Conservation (phyloP, 192 early-diverging fungal genomes). For the Obelidium mucronatum region DNA sequence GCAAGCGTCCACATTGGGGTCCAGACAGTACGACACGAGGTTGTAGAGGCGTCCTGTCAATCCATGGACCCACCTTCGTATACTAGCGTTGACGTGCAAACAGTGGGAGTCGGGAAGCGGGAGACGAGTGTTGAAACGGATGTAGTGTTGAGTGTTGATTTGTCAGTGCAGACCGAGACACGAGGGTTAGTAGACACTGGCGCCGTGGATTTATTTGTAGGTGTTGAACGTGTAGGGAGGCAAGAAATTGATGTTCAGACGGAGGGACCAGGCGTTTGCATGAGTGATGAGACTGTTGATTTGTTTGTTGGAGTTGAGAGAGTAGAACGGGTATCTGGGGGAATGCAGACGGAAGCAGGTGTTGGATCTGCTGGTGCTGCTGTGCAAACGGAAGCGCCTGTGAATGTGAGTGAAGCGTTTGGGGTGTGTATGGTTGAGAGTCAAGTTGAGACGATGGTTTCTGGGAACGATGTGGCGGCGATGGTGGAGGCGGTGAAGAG, state of each 20-base stretch:
- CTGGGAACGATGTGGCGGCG: background rate
- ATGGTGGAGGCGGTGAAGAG: background rate
- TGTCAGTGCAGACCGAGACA: background rate
- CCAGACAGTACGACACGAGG: background rate
- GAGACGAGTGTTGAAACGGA: background rate
- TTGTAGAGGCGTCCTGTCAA: background rate
- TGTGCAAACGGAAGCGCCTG: constrained; percentile 1
- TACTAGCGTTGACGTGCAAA: background rate
- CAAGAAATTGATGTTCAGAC: background rate
- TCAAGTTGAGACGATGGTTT: background rate
- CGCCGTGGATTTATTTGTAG: background rate
- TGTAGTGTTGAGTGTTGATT: background rate
- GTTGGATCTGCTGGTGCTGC: background rate
- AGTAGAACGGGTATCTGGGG: background rate
- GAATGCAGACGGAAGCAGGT: background rate
- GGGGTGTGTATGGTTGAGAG: background rate
- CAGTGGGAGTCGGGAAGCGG: background rate
- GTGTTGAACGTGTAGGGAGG: background rate
- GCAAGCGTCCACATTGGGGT: background rate
- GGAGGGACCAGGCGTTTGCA: too few species aligned
- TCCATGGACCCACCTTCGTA: background rate
- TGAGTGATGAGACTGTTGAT: too few species aligned
- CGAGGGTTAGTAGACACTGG: background rate
- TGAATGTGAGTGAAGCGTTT: background rate
- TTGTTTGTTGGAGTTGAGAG: background rate